Conservation (phyloP, 495 filamentous ascomycete genomes). For the Glonium stellatum region DNA sequence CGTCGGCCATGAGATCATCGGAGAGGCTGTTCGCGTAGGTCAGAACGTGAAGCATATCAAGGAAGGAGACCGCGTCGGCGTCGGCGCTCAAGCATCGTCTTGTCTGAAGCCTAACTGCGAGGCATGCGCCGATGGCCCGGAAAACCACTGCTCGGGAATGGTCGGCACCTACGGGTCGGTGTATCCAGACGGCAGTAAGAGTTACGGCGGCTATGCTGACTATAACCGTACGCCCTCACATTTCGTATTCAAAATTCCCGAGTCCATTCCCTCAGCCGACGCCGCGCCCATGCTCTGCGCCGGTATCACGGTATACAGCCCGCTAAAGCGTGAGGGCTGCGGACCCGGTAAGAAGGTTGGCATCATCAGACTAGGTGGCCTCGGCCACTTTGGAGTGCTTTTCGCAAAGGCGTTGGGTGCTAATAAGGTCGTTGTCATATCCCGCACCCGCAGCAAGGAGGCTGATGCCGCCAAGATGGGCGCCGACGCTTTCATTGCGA, state of each 20-base stretch:
- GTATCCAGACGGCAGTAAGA: slow-evolving; percentile 44
- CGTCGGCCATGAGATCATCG: slow-evolving; percentile 83
- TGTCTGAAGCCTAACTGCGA: slow-evolving; percentile 58
- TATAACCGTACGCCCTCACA: slow-evolving; percentile 65
- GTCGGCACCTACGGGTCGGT: slow-evolving; percentile 63
- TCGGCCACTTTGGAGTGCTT: slow-evolving; percentile 66
- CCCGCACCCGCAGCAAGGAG: slow-evolving; percentile 58
- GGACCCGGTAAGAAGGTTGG: slow-evolving; percentile 78
- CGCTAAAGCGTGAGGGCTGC: slow-evolving; percentile 62
- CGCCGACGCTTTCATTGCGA: slow-evolving; percentile 70
- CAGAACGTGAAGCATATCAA: slow-evolving; percentile 55
- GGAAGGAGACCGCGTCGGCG: slow-evolving; percentile 75
- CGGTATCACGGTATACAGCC: slow-evolving; percentile 71
- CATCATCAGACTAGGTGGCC: slow-evolving; percentile 74
- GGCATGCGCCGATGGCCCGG: slow-evolving; percentile 54
- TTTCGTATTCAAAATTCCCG: slow-evolving; percentile 76
- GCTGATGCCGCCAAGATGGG: slow-evolving; percentile 63
- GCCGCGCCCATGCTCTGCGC: slow-evolving; percentile 86
- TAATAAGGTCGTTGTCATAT: slow-evolving; percentile 72
- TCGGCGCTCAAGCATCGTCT: slow-evolving; percentile 77
- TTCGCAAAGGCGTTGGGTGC: slow-evolving; percentile 68
- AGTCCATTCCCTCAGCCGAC: slow-evolving; percentile 44
- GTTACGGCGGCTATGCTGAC: slow-evolving; percentile 64
- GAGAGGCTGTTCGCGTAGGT: slow-evolving; percentile 64
- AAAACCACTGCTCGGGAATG: slow-evolving; percentile 59